Conservation (phyloP, 345 rosid species). For the Reutealis trisperma region DNA sequence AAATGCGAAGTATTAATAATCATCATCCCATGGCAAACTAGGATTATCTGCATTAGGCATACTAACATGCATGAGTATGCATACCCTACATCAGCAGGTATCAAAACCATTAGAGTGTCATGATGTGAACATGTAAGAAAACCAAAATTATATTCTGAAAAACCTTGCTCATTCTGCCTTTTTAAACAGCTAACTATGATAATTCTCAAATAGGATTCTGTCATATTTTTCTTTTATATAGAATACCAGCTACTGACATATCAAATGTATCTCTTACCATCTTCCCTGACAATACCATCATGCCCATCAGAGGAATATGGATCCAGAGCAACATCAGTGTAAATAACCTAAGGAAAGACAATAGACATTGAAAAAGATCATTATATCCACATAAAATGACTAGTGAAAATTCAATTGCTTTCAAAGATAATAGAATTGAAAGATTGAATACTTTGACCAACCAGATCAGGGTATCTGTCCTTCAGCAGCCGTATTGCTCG, state of each 20-base stretch:
- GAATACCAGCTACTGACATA: neutral
- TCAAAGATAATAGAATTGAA: neutral
- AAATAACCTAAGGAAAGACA: slow-evolving; percentile 58
- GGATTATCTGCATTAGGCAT: neutral
- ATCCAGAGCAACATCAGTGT: slow-evolving; percentile 90
- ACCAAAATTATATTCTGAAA: neutral
- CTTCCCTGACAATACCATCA: slow-evolving; percentile 90
- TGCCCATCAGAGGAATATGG: slow-evolving; percentile 91
- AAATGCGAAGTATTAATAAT: neutral
- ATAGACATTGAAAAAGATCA: neutral
- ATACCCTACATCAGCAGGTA: neutral
- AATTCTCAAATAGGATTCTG: neutral
- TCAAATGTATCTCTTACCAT: slow-evolving; percentile 42
- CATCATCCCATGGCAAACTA: neutral
- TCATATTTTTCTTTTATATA: neutral
- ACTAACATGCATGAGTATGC: neutral
- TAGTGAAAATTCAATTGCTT: neutral
- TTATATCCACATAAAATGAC: neutral
- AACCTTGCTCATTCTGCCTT: neutral
- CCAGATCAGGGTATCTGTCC: slow-evolving; percentile 83
- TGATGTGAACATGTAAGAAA: neutral
- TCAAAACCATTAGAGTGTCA: neutral
- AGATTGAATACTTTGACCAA: slow-evolving; percentile 35
- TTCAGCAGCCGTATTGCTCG: slow-evolving; percentile 73
- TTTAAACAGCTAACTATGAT: neutral